These are phyloP conservation scores for Botrytis galanthina DNA, from an alignment of 2,329 filamentous ascomycete species.

Conservation along the genomic window DNA sequence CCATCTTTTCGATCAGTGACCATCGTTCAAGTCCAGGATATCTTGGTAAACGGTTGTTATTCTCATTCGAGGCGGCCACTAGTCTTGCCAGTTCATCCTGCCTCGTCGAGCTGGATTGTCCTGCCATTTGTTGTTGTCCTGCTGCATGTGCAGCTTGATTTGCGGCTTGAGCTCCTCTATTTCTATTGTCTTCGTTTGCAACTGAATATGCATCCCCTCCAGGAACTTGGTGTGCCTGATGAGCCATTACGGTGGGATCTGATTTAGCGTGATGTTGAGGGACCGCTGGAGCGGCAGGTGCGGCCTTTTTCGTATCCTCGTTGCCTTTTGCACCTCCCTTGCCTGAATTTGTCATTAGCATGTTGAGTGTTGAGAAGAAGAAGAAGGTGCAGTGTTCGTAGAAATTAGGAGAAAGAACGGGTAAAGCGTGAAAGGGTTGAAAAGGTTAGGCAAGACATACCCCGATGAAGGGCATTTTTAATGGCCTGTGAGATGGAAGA, in stretches of 20 bases:
- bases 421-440: not conserved
- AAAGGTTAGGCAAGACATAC: not conserved
- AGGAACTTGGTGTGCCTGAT: slow-evolving; percentile 51
- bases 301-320: slow-evolving; percentile 49
- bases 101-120: slow-evolving; percentile 48
- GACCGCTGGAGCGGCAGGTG: slow-evolving; percentile 54
- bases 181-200: slow-evolving; percentile 58
- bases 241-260: slow-evolving; percentile 59
- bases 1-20: slow-evolving; percentile 93
- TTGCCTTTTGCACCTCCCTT: slow-evolving; percentile 48
- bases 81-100: slow-evolving; percentile 78
- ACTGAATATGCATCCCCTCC: slow-evolving; percentile 60
- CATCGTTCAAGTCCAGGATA: slow-evolving; percentile 86
- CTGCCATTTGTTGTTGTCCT: slow-evolving; percentile 50
- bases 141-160: slow-evolving; percentile 63
- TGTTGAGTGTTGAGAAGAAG: not conserved
- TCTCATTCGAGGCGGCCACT: slow-evolving; percentile 87
- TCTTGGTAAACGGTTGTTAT: slow-evolving; percentile 77
- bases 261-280: slow-evolving; percentile 39
- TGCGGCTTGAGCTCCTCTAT: slow-evolving; percentile 66
- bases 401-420: no score
- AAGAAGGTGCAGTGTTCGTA: not conserved
- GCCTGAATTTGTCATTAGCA: slow-evolving; percentile 8
- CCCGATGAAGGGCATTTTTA: slow-evolving; percentile 19
- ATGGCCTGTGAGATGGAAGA: slow-evolving; percentile 21